Percentiles rank a stretch among this genome's conserved stretches.
These are phyloP conservation scores for Xylaria sp. DNA, from an alignment of 2,329 filamentous ascomycete genomes.

Conservation along the genomic window DNA sequence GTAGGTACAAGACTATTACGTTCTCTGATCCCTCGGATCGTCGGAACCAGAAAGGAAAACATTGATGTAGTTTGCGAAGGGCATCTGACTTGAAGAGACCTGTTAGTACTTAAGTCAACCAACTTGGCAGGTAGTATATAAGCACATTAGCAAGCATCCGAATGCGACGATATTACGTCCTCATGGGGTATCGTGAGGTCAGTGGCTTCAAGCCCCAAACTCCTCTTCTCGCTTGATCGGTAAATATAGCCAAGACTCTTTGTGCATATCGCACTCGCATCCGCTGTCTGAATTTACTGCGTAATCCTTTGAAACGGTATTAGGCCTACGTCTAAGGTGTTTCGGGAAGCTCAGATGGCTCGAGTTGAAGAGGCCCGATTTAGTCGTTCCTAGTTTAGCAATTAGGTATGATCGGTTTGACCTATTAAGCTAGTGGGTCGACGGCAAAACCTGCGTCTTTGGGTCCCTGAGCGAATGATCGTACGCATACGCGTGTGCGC, in stretches of 20 bases:
- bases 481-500: neutral
- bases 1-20: no score
- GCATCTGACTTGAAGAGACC: conserved; percentile 6
- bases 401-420: no score
- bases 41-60: neutral
- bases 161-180: neutral
- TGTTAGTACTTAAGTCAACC: conserved; percentile 12
- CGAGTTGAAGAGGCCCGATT: neutral
- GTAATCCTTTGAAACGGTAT: neutral
- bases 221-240: neutral
- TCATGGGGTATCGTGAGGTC: neutral
- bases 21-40: neutral
- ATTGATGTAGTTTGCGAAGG: conserved; percentile 3
- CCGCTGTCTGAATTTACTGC: neutral
- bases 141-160: neutral
- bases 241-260: neutral
- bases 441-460: neutral
- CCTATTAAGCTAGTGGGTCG: neutral
- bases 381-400: no score
- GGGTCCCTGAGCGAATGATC: neutral
- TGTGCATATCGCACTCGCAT: neutral
- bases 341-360: conserved; percentile 9
- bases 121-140: neutral
- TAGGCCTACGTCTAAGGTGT: neutral
- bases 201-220: neutral